Evolutionary conservation across 1,284 basidiomycete species (phyloP), one percentile per base, ranked within the genome.

Genomic region (Heterobasidion annosum): DNA sequence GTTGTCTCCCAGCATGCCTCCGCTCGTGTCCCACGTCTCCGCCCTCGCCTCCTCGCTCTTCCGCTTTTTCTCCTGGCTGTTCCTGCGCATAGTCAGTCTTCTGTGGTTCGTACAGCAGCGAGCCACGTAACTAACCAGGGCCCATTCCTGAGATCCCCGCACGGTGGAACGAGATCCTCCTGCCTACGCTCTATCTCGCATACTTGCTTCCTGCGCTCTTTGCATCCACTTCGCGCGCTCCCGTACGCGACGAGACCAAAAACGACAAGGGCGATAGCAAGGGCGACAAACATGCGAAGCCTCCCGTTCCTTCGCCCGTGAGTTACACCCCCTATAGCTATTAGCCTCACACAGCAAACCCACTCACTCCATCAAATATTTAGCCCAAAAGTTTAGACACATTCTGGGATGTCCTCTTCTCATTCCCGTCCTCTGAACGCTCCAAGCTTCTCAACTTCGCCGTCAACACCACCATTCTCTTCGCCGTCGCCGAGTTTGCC

Each of bases 401-500:
- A 40, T n/a, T 40, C 12, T 40, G 37, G 37, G n/a, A 40, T 3
- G n/a, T 40, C 37, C 16, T 76, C 7, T 69, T 79, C 55, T 76
- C 77, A 25, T 65, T 78, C 40, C 79, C 76, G 19, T 73, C 75
- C 1, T 65, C 68, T 37, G 71, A 72, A 32, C 66, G 64, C 47
- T 58, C 61, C 13, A 62, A 78, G 25, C 70, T 65, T 48, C 54
- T 63, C 19, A 82, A 76, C 56, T 53, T 79, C 16, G 52, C 68
- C 33, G 73, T 84, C 59, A 86, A 86, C 64, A 69, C 73, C 0
- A 51, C 79, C 25, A 68, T 85, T 3, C 63, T 81, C 13, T 59
- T 76, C n/a, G 72, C 76, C 35, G 70, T 71, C 19, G 61, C 71
- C 40, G 83, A 88, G 58, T 74, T 83, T 57, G 67, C 74, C 34